Evolutionary conservation across 441 rosid genomes (phyloP).

Genomic region (Corymbia citriodora): DNA sequence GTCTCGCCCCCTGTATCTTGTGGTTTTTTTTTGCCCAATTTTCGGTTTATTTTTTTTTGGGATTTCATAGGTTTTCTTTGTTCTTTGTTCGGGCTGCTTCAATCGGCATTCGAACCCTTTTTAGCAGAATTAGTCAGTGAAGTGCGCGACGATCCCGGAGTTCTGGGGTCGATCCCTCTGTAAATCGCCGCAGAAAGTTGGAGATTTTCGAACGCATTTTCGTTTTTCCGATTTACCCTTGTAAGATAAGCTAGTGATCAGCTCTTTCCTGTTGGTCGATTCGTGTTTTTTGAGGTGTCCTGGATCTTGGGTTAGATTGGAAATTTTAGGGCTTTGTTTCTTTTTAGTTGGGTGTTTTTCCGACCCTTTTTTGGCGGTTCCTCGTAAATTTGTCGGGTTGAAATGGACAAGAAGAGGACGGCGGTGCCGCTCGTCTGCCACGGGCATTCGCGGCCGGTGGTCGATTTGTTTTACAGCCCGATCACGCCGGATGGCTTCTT

Average conservation of each 20-base stretch:
- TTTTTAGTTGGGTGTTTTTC: background rate
- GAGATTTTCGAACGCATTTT: background rate
- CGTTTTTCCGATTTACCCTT: background rate
- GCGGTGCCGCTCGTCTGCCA: conserved; percentile 90
- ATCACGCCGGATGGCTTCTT: conserved; percentile 94
- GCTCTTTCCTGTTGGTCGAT: background rate
- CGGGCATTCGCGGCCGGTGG: conserved; percentile 98
- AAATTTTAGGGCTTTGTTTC: background rate
- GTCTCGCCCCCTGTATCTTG: background rate
- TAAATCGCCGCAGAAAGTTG: background rate
- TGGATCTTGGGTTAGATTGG: background rate
- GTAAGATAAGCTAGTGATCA: background rate
- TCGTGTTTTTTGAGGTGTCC: background rate
- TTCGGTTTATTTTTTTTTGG: background rate
- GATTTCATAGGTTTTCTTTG: background rate
- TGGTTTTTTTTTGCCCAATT: background rate
- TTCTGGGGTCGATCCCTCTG: background rate
- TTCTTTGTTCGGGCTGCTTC: background rate
- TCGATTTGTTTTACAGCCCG: conserved; percentile 88
- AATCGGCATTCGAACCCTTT: background rate
- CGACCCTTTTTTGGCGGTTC: background rate
- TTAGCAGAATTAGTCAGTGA: background rate
- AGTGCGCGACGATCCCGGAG: background rate
- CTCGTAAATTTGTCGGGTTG: background rate
- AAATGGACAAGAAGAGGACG: conserved; percentile 60